phyloP scores from a whole-genome alignment of 768 basidiomycete species.

The Pholiota microspora region DNA sequence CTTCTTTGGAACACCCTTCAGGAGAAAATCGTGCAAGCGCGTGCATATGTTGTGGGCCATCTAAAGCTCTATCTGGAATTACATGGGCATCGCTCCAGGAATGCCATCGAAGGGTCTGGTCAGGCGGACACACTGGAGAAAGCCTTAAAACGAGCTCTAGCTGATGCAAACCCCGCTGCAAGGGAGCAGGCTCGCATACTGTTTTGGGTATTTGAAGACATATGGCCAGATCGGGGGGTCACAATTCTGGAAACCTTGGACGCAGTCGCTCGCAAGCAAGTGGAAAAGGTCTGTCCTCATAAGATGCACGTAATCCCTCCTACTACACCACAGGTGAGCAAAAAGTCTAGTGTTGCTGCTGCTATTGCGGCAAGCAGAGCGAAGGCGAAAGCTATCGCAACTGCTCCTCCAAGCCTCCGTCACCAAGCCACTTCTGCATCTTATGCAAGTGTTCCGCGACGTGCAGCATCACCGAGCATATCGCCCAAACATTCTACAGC shows the following conservation, averaged over 20 bases:
- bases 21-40: constrained; percentile 80
- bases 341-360: constrained; percentile 83
- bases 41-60: constrained; percentile 67
- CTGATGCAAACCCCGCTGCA: constrained; percentile 78
- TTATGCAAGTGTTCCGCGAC: constrained; percentile 46
- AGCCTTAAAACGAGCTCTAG: constrained; percentile 66
- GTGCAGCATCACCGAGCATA: constrained; percentile 40
- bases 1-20: constrained; percentile 66
- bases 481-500: constrained; percentile 34
- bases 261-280: constrained; percentile 65
- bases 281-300: constrained; percentile 83
- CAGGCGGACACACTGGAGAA: constrained; percentile 74
- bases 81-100: constrained; percentile 64
- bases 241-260: constrained; percentile 70
- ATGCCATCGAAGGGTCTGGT: constrained; percentile 65
- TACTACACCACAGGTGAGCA: constrained; percentile 52
- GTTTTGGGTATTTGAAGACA: constrained; percentile 78
- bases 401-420: constrained; percentile 73
- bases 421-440: constrained; percentile 81
- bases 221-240: constrained; percentile 74
- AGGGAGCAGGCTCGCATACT: constrained; percentile 65
- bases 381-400: constrained; percentile 82
- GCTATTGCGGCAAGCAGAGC: constrained; percentile 89
- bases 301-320: constrained; percentile 41
- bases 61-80: constrained; percentile 71